Evolutionary conservation across 129 eudicot species (phyloP), one percentile per base, ranked within the genome.

Genomic region (Saposhnikovia divaricata): DNA sequence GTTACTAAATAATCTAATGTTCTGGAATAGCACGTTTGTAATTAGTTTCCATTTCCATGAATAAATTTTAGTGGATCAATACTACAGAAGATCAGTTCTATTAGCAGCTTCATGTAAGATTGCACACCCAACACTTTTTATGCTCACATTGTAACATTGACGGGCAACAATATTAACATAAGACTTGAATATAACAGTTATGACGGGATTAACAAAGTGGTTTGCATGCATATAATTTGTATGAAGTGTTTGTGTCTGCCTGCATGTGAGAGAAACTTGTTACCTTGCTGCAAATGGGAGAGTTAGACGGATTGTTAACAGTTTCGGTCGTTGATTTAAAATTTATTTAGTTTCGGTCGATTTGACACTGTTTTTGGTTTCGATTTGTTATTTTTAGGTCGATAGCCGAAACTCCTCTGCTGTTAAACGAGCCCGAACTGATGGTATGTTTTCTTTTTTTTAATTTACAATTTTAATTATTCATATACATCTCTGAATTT

Each of bases 371-470:
- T 7, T 45, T 45, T 45, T 3, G 48, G 14, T 0, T 45, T 45
- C 13, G 14, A 45, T 45, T 45, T 45, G 14, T 6, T 10, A 34
- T 79, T 50, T 27, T 73, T 77, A 93, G 98, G 96, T 89, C 59
- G 98, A 93, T 83, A 93, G 77, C 87, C 80, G 97, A 75, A 93
- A 91, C 79, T 88, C 98, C 37, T 89, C 98, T 0, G 97, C 95
- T 0, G 88, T 87, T 55, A 93, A 93, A 72, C 98, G 98, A 79
- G 93, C 98, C 28, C 85, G 98, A 73, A 93, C 98, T 48, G 98
- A 93, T 83, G 97, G 98, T 93, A 89, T 82, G 46, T 2, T n/a
- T n/a, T n/a, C 4, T 18, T 5, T 38, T 12, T n/a, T 1, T 45
- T 0, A 45, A 45, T 45, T 45, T 10, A 45, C 48, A 45, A 9